Evolutionary conservation across 2,329 filamentous ascomycete species (phyloP), one percentile per base, ranked within the genome.

Genomic region (Colletotrichum tabaci): DNA sequence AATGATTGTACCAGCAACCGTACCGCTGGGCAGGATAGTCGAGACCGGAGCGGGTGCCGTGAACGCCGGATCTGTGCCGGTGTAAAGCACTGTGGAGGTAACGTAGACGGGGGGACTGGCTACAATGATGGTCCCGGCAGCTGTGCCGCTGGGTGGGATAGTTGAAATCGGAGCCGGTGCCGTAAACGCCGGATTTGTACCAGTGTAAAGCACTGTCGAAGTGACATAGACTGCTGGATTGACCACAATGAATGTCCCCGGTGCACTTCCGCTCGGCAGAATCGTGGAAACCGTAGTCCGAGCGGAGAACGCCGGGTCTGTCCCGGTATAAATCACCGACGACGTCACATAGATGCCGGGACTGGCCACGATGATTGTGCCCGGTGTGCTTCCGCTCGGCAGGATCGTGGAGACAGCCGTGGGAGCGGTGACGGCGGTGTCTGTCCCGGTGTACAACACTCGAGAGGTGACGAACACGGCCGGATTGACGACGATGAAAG

Each of bases 381-480:
- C 72, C 18, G 66, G 60, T 4, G 6, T 26, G 4, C 64, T 60
- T 5, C 61, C 74, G 42, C 56, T 73, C 1, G 72, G 72, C 1
- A 35, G 42, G 2, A 74, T 61, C 2, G 73, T 74, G 0, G 72
- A 61, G 2, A 72, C 46, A 12, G 63, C 52, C 1, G 70, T 71
- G 12, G 64, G 46, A 2, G 46, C 50, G 1, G 69, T 73, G 49
- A 63, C n/a, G 21, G 71, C 64, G 2, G 63, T 70, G 6, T 60
- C 47, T 2, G 50, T 61, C 13, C 69, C 73, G 1, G 68, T 71
- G 21, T 72, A 61, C 21, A 73, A n/a, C 0, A 58, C 53, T n/a
- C 21, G 50, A 4, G 73, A 63, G 2, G 73, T 75, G 23, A 72
- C 53, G 38, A 66, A 75, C 0, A 56, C 58, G n/a, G 62, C 71